phyloP scores from a whole-genome alignment of 441 rosid species.

The Arabidopsis hybrid region DNA sequence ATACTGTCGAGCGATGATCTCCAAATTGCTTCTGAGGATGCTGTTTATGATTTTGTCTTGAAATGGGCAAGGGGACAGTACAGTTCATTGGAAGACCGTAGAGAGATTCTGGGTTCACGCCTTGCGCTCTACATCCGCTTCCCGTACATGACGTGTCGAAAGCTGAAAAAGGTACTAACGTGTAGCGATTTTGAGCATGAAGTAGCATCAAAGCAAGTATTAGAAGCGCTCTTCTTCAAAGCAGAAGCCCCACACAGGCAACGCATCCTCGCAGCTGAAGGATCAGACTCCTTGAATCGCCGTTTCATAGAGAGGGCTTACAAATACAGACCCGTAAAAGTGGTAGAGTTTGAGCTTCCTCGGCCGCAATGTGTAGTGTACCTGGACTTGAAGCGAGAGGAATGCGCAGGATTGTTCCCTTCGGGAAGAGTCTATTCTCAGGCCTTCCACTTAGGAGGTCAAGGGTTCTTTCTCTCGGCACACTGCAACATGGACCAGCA shows the following conservation, averaged over 20 bases:
- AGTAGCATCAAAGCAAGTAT: slow-evolving; percentile 62
- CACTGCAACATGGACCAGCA: slow-evolving; percentile 88
- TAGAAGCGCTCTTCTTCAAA: slow-evolving; percentile 75
- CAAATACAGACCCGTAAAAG: slow-evolving; percentile 81
- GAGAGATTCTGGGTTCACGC: slow-evolving; percentile 67
- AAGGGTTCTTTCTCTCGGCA: slow-evolving; percentile 76
- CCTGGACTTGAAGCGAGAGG: slow-evolving; percentile 73
- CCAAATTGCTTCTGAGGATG: slow-evolving; percentile 73
- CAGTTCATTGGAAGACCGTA: slow-evolving; percentile 58
- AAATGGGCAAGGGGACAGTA: slow-evolving; percentile 68
- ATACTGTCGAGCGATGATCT: slow-evolving; percentile 70
- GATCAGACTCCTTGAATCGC: slow-evolving; percentile 49
- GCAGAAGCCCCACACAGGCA: slow-evolving; percentile 75
- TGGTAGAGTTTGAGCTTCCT: slow-evolving; percentile 78
- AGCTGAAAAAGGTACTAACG: slow-evolving; percentile 67
- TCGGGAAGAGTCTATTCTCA: slow-evolving; percentile 79
- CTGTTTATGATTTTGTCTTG: slow-evolving; percentile 63
- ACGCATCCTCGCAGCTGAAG: slow-evolving; percentile 63
- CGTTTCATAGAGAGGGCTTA: slow-evolving; percentile 74
- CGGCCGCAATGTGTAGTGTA: slow-evolving; percentile 74
- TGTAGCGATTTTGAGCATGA: slow-evolving; percentile 73
- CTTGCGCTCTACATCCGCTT: slow-evolving; percentile 68
- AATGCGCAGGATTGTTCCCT: slow-evolving; percentile 61
- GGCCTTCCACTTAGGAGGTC: slow-evolving; percentile 79
- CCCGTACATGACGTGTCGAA: slow-evolving; percentile 74